A percentile compares a stretch with the other conserved stretches of the same genome.
phyloP scores from a whole-genome alignment of 2,329 filamentous ascomycete species.

The Trichoderma gracile region DNA sequence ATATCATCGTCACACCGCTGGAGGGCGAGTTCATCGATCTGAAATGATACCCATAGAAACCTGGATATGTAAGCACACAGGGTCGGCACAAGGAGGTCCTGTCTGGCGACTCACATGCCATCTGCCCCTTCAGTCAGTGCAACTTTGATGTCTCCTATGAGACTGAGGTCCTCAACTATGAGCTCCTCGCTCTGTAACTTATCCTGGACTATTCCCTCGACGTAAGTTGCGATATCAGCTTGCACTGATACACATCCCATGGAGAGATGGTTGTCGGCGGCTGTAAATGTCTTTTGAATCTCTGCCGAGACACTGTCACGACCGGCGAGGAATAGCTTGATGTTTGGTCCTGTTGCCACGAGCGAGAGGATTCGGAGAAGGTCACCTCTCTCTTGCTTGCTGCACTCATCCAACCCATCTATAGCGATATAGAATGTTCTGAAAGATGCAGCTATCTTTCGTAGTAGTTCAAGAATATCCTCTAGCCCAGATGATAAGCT shows the following conservation, averaged over 20 bases:
- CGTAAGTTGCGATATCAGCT: slow-evolving; percentile 26
- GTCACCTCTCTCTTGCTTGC: slow-evolving; percentile 29
- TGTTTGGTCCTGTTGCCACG: neutral
- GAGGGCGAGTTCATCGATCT: slow-evolving; percentile 40
- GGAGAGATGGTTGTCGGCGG: neutral
- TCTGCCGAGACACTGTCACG: slow-evolving; percentile 32
- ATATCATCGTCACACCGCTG: slow-evolving; percentile 32
- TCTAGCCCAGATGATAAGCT: neutral
- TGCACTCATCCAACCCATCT: slow-evolving; percentile 40
- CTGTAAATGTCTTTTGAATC: slow-evolving; percentile 23
- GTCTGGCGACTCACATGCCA: slow-evolving; percentile 44
- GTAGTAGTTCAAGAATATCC: neutral
- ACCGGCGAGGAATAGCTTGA: slow-evolving; percentile 35
- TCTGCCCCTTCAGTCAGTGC: slow-evolving; percentile 35
- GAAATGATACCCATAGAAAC: slow-evolving; percentile 45
- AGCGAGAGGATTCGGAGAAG: slow-evolving; percentile 10
- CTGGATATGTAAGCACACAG: too few species aligned
- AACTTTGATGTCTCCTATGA: slow-evolving; percentile 33
- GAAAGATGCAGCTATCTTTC: neutral
- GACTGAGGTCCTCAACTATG: slow-evolving; percentile 26
- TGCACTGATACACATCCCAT: slow-evolving; percentile 7
- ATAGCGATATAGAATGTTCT: slow-evolving; percentile 34
- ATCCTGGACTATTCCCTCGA: slow-evolving; percentile 24
- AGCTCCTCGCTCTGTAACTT: slow-evolving; percentile 26
- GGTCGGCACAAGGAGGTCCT: too few species aligned